Evolutionary conservation across 192 early-diverging fungal genomes (phyloP).

Genomic region (Diversispora epigaea): DNA sequence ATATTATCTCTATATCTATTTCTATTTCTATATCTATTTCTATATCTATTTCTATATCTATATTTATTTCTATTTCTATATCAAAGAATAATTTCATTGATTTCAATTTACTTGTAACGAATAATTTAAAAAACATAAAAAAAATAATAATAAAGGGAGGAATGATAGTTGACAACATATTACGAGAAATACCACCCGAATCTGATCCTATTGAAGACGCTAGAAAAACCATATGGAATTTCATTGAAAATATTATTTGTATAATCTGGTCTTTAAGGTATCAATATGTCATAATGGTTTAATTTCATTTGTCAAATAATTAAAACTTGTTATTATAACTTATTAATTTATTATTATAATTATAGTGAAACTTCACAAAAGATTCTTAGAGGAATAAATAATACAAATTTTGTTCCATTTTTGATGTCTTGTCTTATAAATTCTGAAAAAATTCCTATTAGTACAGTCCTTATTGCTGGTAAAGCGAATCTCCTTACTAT

Average conservation of each 20-base stretch:
- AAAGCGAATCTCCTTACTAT: constrained; percentile 13
- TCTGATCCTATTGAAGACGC: constrained; percentile 39
- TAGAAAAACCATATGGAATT: constrained; percentile 55
- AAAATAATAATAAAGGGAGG: too few relatives aligned
- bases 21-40: too few relatives aligned
- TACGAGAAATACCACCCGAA: constrained; percentile 34
- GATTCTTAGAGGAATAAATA: constrained; percentile 66
- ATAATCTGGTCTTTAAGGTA: constrained; percentile 55
- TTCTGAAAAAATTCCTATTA: constrained; percentile 48
- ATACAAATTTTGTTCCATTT: constrained; percentile 59
- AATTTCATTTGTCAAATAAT: background rate
- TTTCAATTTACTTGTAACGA: too few relatives aligned
- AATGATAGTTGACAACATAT: constrained; percentile 33
- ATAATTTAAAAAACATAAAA: too few relatives aligned
- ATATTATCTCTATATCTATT: too few relatives aligned
- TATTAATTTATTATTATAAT: background rate
- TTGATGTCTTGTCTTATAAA: constrained; percentile 67
- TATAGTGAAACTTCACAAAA: constrained; percentile 69
- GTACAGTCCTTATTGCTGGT: constrained; percentile 56
- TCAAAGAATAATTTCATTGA: too few relatives aligned
- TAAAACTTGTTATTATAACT: too few relatives aligned
- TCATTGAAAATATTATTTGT: constrained; percentile 59
- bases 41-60: too few relatives aligned
- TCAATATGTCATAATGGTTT: background rate
- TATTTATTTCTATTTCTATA: too few relatives aligned